Evolutionary conservation across 2,329 filamentous ascomycete species (phyloP), one percentile per base, ranked within the genome.

Genomic region (Cladophialophora chaetospira): DNA sequence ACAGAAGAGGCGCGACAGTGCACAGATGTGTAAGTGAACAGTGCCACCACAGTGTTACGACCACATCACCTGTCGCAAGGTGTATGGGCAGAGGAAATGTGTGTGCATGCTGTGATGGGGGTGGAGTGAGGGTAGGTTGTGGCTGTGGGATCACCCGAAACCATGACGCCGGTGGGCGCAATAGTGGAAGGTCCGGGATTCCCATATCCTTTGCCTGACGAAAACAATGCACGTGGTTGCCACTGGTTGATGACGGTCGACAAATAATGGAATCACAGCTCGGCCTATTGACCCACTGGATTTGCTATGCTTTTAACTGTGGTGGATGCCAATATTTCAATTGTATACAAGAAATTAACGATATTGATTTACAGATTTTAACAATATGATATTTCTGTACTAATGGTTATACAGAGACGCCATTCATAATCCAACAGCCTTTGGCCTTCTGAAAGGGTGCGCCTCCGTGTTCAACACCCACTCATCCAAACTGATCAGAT

Each of bases 401-500:
- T n/a, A n/a, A n/a, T n/a, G n/a, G n/a, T n/a, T 26, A 9, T 15
- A 29, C 5, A 33, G 29, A 36, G 13, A 33, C n/a, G 11, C 29
- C 4, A 25, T 15, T 26, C 29, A 35, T 15, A 17, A 40, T 46
- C 17, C 6, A 5, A 33, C 19, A 44, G 44, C 50, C 26, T 38
- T 55, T 15, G 72, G 71, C 45, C 72, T 70, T 63, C 66, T 68
- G 63, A 74, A 70, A 3, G 71, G 70, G 64, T 74, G 72, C 42
- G 72, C 72, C 63, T 74, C 72, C 28, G 72, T 75, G 52, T 75
- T 66, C 44, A 77, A 66, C 50, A 77, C 73, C 64, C 73, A 78
- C 63, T 77, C 75, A 65, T 78, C 75, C 60, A 78, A 65, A 61
- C 72, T 76, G 50, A 77, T 68, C 38, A 75, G 64, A 40, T 61